These are phyloP conservation scores for Naganishia friedmannii DNA, from an alignment of 768 basidiomycete species.

Conservation along the genomic window DNA sequence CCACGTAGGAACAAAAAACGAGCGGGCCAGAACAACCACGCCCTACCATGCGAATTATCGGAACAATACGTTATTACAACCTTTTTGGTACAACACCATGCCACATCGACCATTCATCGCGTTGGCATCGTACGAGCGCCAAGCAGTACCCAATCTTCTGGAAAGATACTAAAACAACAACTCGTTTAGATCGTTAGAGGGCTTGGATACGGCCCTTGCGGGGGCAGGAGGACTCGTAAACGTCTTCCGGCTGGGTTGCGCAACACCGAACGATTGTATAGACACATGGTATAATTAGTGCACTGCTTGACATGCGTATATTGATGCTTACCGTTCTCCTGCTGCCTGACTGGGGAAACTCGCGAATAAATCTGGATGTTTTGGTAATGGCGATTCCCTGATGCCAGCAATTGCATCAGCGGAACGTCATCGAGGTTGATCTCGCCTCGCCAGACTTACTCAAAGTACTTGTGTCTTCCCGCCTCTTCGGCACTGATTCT, in stretches of 20 bases:
- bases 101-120: no score
- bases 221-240: slow-evolving; percentile 15
- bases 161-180: slow-evolving; percentile 1
- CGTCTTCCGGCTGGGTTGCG: neutral
- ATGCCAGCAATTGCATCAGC: neutral
- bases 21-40: no score
- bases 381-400: slow-evolving; percentile 90
- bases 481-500: slow-evolving; percentile 89
- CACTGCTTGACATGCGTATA: no score
- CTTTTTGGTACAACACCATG: no score
- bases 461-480: slow-evolving; percentile 84
- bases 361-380: slow-evolving; percentile 91
- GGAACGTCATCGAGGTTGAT: no score
- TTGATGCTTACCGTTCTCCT: slow-evolving; percentile 75
- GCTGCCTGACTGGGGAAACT: slow-evolving; percentile 95
- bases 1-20: no score
- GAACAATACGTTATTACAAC: no score
- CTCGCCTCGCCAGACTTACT: slow-evolving; percentile 56
- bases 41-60: no score
- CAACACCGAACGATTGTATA: no score
- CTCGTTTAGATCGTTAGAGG: slow-evolving; percentile 16
- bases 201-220: slow-evolving; percentile 12
- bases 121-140: no score
- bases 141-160: neutral
- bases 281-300: neutral